Conservation (phyloP, 2,329 filamentous ascomycete genomes). For the Fragosphaeria purpurea region DNA sequence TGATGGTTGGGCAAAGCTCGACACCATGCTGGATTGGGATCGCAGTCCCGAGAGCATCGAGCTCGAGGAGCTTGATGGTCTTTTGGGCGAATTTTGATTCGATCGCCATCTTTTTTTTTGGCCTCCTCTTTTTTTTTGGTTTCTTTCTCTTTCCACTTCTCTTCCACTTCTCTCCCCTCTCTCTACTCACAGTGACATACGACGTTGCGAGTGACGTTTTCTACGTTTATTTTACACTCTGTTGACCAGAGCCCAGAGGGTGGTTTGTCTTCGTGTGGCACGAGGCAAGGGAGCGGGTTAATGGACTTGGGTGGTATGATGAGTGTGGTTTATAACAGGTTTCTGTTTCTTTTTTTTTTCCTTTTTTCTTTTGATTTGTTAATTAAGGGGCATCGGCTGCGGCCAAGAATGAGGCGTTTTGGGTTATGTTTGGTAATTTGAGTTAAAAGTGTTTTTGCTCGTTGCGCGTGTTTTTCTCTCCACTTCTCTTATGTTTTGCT, state of each 20-base stretch:
- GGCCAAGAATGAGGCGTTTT: no score
- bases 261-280: neutral
- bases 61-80: slow-evolving; percentile 82
- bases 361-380: neutral
- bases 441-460: neutral
- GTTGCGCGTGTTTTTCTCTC: neutral
- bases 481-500: no score
- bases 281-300: neutral
- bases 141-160: neutral
- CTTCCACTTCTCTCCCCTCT: neutral
- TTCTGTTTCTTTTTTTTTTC: neutral
- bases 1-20: slow-evolving; percentile 35
- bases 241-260: no score
- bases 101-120: neutral
- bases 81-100: slow-evolving; percentile 63
- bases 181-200: no score
- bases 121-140: neutral
- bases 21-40: slow-evolving; percentile 46
- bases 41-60: slow-evolving; percentile 80
- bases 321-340: neutral
- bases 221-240: no score
- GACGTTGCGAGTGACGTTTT: no score
- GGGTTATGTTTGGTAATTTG: no score
- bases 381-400: neutral
- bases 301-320: neutral